Conservation (phyloP, 1,284 basidiomycete genomes). For the Veloporphyrellus conicus region DNA sequence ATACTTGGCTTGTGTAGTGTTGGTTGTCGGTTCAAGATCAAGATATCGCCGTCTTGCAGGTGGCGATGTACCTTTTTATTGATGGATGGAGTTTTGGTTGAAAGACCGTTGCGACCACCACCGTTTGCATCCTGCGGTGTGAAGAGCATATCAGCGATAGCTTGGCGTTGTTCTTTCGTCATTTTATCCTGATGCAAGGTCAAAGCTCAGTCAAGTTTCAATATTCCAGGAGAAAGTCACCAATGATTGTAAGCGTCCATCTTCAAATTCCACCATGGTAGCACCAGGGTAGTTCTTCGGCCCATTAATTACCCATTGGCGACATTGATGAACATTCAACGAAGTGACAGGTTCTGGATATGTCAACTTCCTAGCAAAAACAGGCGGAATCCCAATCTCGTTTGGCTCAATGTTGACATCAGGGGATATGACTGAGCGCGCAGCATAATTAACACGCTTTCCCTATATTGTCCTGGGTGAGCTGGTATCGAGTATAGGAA, state of each 20-base stretch:
- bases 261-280: slow-evolving; percentile 91
- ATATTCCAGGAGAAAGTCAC: slow-evolving; percentile 38
- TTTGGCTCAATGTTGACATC: slow-evolving; percentile 99
- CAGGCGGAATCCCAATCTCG: slow-evolving; percentile 97
- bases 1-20: slow-evolving; percentile 99
- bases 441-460: slow-evolving; percentile 99
- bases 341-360: slow-evolving; percentile 97
- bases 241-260: slow-evolving; percentile 81
- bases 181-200: slow-evolving; percentile 66
- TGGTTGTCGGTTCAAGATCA: slow-evolving; percentile 97
- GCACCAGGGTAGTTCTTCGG: slow-evolving; percentile 91
- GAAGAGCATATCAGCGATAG: slow-evolving; percentile 94
- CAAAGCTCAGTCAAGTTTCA: slow-evolving; percentile 3
- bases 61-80: slow-evolving; percentile 99
- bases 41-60: slow-evolving; percentile 90
- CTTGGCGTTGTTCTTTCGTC: slow-evolving; percentile 83
- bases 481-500: slow-evolving; percentile 2
- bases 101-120: slow-evolving; percentile 53
- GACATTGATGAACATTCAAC: slow-evolving; percentile 85
- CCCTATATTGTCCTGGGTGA: slow-evolving; percentile 53
- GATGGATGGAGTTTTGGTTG: slow-evolving; percentile 67
- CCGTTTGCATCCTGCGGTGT: slow-evolving; percentile 81
- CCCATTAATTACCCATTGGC: slow-evolving; percentile 90
- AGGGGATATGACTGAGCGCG: slow-evolving; percentile 98
- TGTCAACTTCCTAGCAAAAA: slow-evolving; percentile 95